Percentiles rank a stretch among this genome's conserved stretches.
phyloP scores from a whole-genome alignment of 2,329 filamentous ascomycete species.

The Cordyceps pruinosa region DNA sequence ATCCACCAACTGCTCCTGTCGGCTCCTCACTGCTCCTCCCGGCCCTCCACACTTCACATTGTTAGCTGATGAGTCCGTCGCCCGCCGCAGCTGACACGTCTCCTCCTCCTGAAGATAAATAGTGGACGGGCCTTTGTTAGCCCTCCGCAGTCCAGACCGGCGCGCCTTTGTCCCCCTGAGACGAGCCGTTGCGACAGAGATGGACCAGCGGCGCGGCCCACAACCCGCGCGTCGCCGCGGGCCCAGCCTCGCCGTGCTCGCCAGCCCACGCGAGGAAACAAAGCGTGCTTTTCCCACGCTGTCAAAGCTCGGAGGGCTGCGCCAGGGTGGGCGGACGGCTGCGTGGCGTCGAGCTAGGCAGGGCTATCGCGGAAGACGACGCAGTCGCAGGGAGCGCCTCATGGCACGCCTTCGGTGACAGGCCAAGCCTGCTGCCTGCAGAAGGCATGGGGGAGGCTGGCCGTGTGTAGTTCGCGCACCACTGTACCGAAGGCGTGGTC shows the following conservation, averaged over 20 bases:
- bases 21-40: neutral
- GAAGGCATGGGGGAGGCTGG: too few relatives aligned
- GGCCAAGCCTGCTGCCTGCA: neutral
- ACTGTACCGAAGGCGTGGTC: neutral
- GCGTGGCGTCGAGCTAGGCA: neutral
- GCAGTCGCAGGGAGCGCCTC: neutral
- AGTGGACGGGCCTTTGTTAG: neutral
- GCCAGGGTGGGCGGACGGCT: neutral
- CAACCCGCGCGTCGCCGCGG: slow-evolving; percentile 1
- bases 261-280: neutral
- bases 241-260: slow-evolving; percentile 3
- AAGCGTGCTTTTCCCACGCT: too few relatives aligned
- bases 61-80: neutral
- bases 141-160: neutral
- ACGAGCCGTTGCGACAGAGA: slow-evolving; percentile 5
- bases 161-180: neutral
- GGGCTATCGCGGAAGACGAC: neutral
- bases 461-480: slow-evolving; percentile 2
- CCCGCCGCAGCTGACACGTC: slow-evolving; percentile 5
- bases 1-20: neutral
- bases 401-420: neutral
- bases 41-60: neutral
- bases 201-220: slow-evolving; percentile 1
- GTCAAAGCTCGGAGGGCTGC: too few relatives aligned
- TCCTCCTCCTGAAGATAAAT: neutral